These are phyloP conservation scores for Fomitopsis pulvina DNA, from an alignment of 768 basidiomycete genomes.

Conservation along the genomic window DNA sequence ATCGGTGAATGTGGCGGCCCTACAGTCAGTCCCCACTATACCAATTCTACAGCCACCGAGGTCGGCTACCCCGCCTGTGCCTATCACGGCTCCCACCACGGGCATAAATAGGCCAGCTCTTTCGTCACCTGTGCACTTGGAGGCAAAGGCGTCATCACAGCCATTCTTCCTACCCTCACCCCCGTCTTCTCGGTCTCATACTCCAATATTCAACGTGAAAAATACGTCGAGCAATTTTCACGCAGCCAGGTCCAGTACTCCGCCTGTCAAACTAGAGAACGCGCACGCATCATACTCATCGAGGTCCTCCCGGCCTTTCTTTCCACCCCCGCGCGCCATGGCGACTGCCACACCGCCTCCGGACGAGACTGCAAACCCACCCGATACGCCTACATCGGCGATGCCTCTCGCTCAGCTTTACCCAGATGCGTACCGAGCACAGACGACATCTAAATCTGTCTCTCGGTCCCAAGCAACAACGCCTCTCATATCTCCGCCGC, in stretches of 20 bases:
- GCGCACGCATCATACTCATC: background rate
- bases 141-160: constrained; percentile 1
- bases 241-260: constrained; percentile 7
- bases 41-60: constrained; percentile 13
- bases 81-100: too few relatives aligned
- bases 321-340: background rate
- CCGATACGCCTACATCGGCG: constrained; percentile 11
- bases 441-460: background rate
- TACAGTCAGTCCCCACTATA: constrained; percentile 5
- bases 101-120: too few relatives aligned
- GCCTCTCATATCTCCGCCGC: constrained; percentile 1
- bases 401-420: constrained; percentile 14
- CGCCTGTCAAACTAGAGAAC: background rate
- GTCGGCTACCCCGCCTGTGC: constrained; percentile 8
- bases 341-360: background rate
- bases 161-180: constrained; percentile 6
- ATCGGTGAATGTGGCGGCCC: background rate
- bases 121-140: background rate
- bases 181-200: constrained; percentile 10
- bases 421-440: constrained; percentile 4
- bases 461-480: background rate
- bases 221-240: background rate
- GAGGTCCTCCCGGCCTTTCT: constrained; percentile 1
- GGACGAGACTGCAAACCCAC: constrained; percentile 6
- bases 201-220: constrained; percentile 4